Conservation (phyloP, 768 basidiomycete species). For the Cyathus striatus region DNA sequence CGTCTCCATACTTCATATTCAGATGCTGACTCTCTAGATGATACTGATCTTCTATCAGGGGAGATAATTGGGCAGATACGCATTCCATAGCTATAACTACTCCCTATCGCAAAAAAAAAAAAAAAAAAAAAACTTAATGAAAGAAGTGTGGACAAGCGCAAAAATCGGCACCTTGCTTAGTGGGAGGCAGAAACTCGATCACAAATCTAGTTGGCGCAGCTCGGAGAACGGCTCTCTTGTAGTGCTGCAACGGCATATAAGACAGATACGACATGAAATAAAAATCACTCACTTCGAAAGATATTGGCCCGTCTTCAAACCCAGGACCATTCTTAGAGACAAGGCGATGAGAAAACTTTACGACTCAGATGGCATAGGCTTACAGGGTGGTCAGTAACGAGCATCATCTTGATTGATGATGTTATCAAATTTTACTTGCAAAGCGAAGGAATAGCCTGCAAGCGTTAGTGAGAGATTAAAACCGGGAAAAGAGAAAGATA, state of each 20-base stretch:
- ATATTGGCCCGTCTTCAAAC: conserved; percentile 16
- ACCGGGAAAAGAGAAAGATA: too few species aligned
- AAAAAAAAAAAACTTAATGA: too few species aligned
- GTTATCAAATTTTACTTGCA: too few species aligned
- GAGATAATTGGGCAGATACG: conserved; percentile 42
- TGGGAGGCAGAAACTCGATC: conserved; percentile 52
- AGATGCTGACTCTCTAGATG: conserved; percentile 25
- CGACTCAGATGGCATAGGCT: too few species aligned
- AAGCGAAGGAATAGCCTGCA: too few species aligned
- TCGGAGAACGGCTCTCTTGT: conserved; percentile 57
- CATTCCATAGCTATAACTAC: conserved; percentile 56
- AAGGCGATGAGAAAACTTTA: too few species aligned
- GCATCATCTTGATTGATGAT: conserved; percentile 6
- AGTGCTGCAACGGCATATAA: conserved; percentile 31
- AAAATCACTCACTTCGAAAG: conserved; percentile 15
- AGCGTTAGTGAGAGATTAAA: too few species aligned
- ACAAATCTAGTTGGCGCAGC: conserved; percentile 54
- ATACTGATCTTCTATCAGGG: conserved; percentile 32
- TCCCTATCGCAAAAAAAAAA: too few species aligned
- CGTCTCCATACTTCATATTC: conserved; percentile 75
- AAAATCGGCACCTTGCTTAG: conserved; percentile 61
- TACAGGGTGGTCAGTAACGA: not conserved
- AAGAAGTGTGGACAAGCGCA: too few species aligned
- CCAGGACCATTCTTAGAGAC: conserved; percentile 15
- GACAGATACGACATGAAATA: not conserved